Percentiles rank a stretch among this genome's conserved stretches.
Evolutionary conservation across 805 yeast species (phyloP).

Genomic region (Nakazawaea pomicola): DNA sequence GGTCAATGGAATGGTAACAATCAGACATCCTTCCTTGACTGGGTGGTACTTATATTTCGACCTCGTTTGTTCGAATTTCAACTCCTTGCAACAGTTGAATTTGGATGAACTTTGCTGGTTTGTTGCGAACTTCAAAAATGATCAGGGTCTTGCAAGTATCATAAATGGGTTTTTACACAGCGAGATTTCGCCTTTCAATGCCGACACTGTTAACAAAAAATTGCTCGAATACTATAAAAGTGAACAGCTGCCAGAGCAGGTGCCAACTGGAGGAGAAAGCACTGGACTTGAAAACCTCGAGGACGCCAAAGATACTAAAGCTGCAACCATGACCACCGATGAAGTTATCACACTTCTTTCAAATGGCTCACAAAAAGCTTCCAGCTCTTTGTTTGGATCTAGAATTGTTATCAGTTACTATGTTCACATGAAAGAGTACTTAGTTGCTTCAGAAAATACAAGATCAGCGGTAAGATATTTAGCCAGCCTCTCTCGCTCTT

Average conservation of each 20-base stretch:
- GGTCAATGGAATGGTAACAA: conserved; percentile 68
- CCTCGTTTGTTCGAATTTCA: conserved; percentile 51
- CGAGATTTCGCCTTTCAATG: conserved; percentile 60
- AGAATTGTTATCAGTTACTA: conserved; percentile 61
- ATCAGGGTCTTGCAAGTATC: conserved; percentile 51
- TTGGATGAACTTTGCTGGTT: conserved; percentile 42
- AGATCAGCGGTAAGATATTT: conserved; percentile 54
- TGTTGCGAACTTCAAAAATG: conserved; percentile 49
- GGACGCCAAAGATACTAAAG: conserved; percentile 1
- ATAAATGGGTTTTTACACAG: conserved; percentile 62
- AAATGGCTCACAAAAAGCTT: conserved; percentile 31
- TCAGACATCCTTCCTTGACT: conserved; percentile 52
- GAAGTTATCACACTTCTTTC: conserved; percentile 34
- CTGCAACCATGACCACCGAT: conserved; percentile 24
- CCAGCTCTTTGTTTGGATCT: conserved; percentile 50
- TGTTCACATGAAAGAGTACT: conserved; percentile 57
- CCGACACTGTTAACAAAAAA: conserved; percentile 20
- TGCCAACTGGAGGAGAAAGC: conserved; percentile 21
- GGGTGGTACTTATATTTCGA: conserved; percentile 77
- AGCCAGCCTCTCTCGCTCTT: conserved; percentile 39
- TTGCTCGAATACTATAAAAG: conserved; percentile 17
- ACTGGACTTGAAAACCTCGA: conserved; percentile 12
- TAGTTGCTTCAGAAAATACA: conserved; percentile 54
- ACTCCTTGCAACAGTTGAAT: conserved; percentile 44
- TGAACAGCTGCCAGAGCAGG: conserved; percentile 12